Percentiles rank a stretch among this genome's conserved stretches.
Evolutionary conservation across 352 stramenopile species (phyloP).

Genomic region (Phytophthora pluvialis): DNA sequence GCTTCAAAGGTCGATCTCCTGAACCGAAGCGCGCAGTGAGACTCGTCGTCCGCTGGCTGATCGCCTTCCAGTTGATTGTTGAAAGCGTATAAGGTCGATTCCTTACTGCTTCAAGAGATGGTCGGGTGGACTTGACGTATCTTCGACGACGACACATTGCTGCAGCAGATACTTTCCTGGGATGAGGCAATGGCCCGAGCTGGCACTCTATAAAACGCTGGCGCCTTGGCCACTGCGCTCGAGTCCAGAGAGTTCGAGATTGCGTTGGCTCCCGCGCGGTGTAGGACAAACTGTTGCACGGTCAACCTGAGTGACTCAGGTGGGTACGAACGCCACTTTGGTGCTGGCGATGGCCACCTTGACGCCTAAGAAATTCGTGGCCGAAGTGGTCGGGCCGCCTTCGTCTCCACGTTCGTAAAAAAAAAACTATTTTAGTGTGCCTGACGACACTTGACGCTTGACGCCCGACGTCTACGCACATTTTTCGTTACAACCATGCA

Average conservation of each 20-base stretch:
- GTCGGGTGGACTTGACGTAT: constrained; percentile 8
- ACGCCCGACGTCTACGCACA: not conserved
- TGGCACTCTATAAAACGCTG: not conserved
- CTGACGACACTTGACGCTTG: not conserved
- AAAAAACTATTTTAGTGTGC: not conserved
- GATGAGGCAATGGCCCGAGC: not conserved
- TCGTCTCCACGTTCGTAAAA: constrained; percentile 14
- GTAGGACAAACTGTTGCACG: constrained; percentile 9
- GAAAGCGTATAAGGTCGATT: not conserved
- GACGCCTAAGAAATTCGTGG: constrained; percentile 37
- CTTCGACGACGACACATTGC: not conserved
- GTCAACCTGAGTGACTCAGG: constrained; percentile 14
- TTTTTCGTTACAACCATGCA: constrained; percentile 11
- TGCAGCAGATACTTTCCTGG: not conserved
- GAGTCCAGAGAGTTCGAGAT: constrained; percentile 19
- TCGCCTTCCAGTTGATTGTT: not conserved
- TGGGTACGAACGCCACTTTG: constrained; percentile 32
- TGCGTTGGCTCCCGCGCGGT: constrained; percentile 5
- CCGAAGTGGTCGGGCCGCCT: not conserved
- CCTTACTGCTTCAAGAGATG: not conserved
- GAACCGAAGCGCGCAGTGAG: constrained; percentile 6
- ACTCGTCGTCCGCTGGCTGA: constrained; percentile 10
- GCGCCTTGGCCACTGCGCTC: not conserved
- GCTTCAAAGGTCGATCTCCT: not conserved
- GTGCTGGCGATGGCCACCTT: constrained; percentile 9